These are phyloP conservation scores for Magnaporthales sp. DNA, from an alignment of 2,329 filamentous ascomycete genomes.

Conservation along the genomic window DNA sequence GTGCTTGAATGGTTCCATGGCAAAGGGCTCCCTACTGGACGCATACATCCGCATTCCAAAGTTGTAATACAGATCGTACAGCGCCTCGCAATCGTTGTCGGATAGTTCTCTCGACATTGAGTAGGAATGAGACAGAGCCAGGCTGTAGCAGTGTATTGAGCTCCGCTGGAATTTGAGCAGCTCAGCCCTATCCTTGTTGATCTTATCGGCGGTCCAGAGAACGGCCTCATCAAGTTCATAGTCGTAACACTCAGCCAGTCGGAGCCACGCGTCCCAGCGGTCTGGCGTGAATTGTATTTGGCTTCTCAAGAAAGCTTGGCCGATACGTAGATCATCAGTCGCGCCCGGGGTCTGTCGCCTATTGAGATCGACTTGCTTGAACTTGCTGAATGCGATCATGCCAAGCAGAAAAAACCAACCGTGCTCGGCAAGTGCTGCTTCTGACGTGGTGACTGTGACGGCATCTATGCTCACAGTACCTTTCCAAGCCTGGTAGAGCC, in stretches of 20 bases:
- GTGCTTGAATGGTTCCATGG: conserved; percentile 52
- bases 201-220: conserved; percentile 82
- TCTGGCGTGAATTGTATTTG: conserved; percentile 76
- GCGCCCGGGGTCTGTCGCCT: conserved; percentile 71
- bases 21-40: conserved; percentile 53
- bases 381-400: conserved; percentile 81
- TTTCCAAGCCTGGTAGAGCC: conserved; percentile 70
- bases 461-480: conserved; percentile 70
- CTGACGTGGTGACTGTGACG: conserved; percentile 56
- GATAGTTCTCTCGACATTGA: conserved; percentile 22
- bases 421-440: conserved; percentile 65
- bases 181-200: conserved; percentile 74
- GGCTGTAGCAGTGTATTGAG: conserved; percentile 72
- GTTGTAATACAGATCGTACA: conserved; percentile 51
- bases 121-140: conserved; percentile 49
- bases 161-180: conserved; percentile 67
- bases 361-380: conserved; percentile 58
- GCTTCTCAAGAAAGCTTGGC: conserved; percentile 68
- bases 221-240: conserved; percentile 81
- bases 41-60: conserved; percentile 55
- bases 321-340: conserved; percentile 76
- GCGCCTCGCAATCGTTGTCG: conserved; percentile 39
- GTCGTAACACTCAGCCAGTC: conserved; percentile 79
- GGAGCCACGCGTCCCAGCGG: conserved; percentile 86
- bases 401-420: conserved; percentile 92